These are phyloP conservation scores for Luzula sylvatica DNA, from an alignment of 176 grass and related monocot genomes.

Conservation along the genomic window DNA sequence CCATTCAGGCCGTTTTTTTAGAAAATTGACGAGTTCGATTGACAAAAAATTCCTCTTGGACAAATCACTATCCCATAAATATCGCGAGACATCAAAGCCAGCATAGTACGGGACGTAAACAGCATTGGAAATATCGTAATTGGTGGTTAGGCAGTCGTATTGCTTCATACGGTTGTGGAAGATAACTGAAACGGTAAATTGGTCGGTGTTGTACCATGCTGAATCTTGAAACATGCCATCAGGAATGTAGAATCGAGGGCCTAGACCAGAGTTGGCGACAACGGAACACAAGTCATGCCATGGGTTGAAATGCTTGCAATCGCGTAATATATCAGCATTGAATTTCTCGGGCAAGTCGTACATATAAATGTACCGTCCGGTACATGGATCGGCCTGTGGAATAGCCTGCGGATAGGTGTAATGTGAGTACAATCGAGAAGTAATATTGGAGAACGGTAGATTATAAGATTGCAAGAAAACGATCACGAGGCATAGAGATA, in stretches of 20 bases:
- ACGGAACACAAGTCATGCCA: slow-evolving; percentile 22
- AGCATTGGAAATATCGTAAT: slow-evolving; percentile 8
- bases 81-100: slow-evolving; percentile 15
- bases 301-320: not conserved
- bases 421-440: no score
- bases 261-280: slow-evolving; percentile 11
- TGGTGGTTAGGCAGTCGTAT: slow-evolving; percentile 15
- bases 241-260: not conserved
- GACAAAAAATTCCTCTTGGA: not conserved
- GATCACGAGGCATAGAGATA: no score
- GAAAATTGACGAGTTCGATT: slow-evolving; percentile 5
- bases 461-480: no score
- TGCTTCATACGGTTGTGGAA: slow-evolving; percentile 27
- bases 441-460: no score
- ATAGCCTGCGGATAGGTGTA: not conserved
- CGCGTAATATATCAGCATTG: slow-evolving; percentile 16
- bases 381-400: not conserved
- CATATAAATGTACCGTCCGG: not conserved
- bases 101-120: slow-evolving; percentile 19
- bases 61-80: slow-evolving; percentile 13
- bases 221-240: not conserved
- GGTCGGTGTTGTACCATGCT: slow-evolving; percentile 20
- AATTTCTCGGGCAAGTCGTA: slow-evolving; percentile 6
- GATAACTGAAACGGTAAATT: slow-evolving; percentile 15
- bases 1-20: slow-evolving; percentile 14